These are phyloP conservation scores for Termitomyces sp. DNA, from an alignment of 768 basidiomycete species.

Conservation along the genomic window DNA sequence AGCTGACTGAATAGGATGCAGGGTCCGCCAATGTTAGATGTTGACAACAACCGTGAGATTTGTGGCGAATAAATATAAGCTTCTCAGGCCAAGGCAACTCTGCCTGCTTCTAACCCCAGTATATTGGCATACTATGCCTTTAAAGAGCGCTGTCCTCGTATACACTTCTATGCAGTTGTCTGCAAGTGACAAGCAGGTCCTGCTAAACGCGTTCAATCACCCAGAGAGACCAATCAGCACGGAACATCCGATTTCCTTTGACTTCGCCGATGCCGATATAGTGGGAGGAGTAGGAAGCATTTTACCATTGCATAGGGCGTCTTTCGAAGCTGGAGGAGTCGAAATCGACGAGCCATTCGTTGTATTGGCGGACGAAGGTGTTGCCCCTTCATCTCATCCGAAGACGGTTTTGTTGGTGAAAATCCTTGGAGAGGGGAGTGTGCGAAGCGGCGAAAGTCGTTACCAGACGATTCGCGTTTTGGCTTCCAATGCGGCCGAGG, in stretches of 20 bases:
- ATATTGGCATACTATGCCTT: neutral
- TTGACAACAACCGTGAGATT: constrained; percentile 10
- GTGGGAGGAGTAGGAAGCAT: constrained; percentile 7
- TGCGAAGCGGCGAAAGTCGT: neutral
- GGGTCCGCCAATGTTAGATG: constrained; percentile 4
- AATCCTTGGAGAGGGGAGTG: neutral
- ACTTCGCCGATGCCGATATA: constrained; percentile 1
- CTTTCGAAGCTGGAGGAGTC: neutral
- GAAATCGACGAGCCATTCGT: constrained; percentile 6
- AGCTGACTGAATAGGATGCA: neutral
- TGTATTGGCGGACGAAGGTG: constrained; percentile 12
- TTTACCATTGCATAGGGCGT: neutral
- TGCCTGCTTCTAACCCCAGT: neutral
- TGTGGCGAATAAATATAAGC: neutral
- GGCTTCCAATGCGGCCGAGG: constrained; percentile 7
- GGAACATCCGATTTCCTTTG: constrained; percentile 1
- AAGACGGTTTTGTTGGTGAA: constrained; percentile 14
- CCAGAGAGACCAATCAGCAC: neutral
- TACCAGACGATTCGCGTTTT: constrained; percentile 10
- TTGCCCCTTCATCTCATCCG: constrained; percentile 10
- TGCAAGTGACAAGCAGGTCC: neutral
- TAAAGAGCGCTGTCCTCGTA: constrained; percentile 7
- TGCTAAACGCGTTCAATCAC: constrained; percentile 8
- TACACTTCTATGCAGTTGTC: constrained; percentile 8
- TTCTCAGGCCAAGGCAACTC: constrained; percentile 9